Conservation (phyloP, 2,329 filamentous ascomycete genomes). For the Bipolaris cookei region DNA sequence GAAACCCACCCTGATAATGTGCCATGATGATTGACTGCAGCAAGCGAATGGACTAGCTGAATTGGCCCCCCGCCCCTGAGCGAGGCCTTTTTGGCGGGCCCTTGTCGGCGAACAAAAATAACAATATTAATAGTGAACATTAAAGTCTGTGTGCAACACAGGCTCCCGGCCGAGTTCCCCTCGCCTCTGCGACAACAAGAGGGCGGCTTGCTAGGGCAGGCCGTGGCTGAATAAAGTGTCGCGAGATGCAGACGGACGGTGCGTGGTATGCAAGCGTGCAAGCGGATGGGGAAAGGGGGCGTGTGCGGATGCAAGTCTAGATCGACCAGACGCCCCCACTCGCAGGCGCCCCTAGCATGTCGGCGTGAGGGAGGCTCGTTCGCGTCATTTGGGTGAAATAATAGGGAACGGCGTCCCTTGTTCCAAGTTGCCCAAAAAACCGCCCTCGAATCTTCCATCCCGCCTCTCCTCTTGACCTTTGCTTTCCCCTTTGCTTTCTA, state of each 20-base stretch:
- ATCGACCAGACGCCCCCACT: slow-evolving; percentile 9
- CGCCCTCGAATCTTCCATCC: slow-evolving; percentile 7
- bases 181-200: neutral
- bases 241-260: neutral
- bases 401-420: slow-evolving; percentile 21
- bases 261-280: slow-evolving; percentile 8
- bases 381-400: slow-evolving; percentile 30
- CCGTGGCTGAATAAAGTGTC: slow-evolving; percentile 5
- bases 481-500: slow-evolving; percentile 2
- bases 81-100: neutral
- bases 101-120: neutral
- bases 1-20: neutral
- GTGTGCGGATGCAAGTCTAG: slow-evolving; percentile 12
- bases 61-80: neutral
- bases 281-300: slow-evolving; percentile 21
- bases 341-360: slow-evolving; percentile 3
- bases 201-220: neutral
- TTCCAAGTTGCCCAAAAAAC: neutral
- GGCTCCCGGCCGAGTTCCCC: too few relatives aligned
- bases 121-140: neutral
- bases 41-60: neutral
- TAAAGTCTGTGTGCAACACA: neutral
- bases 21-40: neutral
- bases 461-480: slow-evolving; percentile 2
- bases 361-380: slow-evolving; percentile 15